Conservation (phyloP, 2,329 filamentous ascomycete species). For the Diaporthe vaccinii region DNA sequence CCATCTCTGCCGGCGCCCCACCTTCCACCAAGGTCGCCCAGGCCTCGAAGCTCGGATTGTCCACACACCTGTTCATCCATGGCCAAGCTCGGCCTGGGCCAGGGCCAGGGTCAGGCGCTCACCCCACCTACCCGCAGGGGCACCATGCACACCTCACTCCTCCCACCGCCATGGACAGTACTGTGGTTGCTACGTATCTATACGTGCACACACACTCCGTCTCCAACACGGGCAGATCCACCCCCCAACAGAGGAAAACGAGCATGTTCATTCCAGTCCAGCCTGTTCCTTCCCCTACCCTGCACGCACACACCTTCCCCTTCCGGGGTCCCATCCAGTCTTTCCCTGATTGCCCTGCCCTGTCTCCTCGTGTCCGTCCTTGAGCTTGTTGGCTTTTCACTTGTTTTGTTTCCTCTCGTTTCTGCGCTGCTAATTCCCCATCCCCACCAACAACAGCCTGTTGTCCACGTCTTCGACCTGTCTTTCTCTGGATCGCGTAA, state of each 20-base stretch:
- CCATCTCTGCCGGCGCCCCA: slow-evolving; percentile 29
- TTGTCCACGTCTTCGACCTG: neutral
- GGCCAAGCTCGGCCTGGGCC: slow-evolving; percentile 19
- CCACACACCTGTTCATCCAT: slow-evolving; percentile 7
- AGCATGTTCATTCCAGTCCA: slow-evolving; percentile 15
- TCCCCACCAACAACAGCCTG: slow-evolving; percentile 9
- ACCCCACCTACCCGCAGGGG: neutral
- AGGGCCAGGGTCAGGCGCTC: neutral
- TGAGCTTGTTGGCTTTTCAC: neutral
- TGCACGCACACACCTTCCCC: slow-evolving; percentile 14
- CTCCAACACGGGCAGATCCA: slow-evolving; percentile 16
- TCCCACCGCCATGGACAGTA: too few relatives aligned
- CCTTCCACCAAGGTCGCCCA: slow-evolving; percentile 22
- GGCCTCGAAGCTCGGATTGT: slow-evolving; percentile 16
- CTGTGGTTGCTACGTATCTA: neutral
- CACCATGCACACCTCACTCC: neutral
- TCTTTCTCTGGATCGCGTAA: slow-evolving; percentile 18
- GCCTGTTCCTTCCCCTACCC: slow-evolving; percentile 1
- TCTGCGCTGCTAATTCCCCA: slow-evolving; percentile 9
- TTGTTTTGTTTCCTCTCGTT: slow-evolving; percentile 31
- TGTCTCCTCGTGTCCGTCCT: slow-evolving; percentile 23
- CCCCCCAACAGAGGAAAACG: slow-evolving; percentile 1
- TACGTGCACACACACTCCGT: neutral
- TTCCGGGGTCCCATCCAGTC: slow-evolving; percentile 12
- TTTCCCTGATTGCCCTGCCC: neutral